Conservation (phyloP, 192 early-diverging fungal species). For the Coemansia sp. region DNA sequence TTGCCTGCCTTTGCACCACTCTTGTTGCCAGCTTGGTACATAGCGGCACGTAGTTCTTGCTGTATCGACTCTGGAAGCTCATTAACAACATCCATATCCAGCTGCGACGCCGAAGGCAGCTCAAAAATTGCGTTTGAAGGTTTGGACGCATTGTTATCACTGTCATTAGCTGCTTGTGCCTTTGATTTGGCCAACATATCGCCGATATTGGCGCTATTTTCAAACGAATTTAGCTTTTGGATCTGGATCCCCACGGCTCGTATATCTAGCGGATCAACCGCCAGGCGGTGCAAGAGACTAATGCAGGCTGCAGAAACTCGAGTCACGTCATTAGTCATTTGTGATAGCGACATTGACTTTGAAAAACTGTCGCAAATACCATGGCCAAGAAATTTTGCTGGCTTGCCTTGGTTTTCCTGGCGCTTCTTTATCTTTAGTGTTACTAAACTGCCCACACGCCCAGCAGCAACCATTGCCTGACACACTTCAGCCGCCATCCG, state of each 20-base stretch:
- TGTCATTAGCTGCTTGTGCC: not conserved
- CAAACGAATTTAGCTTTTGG: slow-evolving; percentile 21
- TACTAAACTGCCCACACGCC: slow-evolving; percentile 60
- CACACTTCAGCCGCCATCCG: slow-evolving; percentile 66
- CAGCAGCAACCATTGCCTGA: slow-evolving; percentile 59
- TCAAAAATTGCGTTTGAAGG: not conserved
- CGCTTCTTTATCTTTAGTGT: slow-evolving; percentile 69
- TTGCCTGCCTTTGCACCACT: not conserved
- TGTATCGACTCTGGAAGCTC: slow-evolving; percentile 43
- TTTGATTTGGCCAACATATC: slow-evolving; percentile 25
- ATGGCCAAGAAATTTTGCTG: slow-evolving; percentile 65
- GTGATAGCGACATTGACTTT: slow-evolving; percentile 53
- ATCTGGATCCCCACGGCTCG: slow-evolving; percentile 46
- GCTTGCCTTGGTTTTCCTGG: slow-evolving; percentile 51
- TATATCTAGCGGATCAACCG: slow-evolving; percentile 38
- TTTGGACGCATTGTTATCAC: not conserved
- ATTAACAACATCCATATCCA: slow-evolving; percentile 31
- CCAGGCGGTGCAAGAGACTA: slow-evolving; percentile 20
- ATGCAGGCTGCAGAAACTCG: slow-evolving; percentile 23
- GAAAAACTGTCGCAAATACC: slow-evolving; percentile 64
- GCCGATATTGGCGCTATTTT: slow-evolving; percentile 9
- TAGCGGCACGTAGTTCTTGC: slow-evolving; percentile 28
- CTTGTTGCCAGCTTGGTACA: slow-evolving; percentile 5
- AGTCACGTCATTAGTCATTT: slow-evolving; percentile 54
- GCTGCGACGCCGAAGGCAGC: slow-evolving; percentile 43